A percentile compares a stretch with the other conserved stretches of the same genome.
Conservation (phyloP, 1,139 yeast species). For the Candida mesenterica region DNA sequence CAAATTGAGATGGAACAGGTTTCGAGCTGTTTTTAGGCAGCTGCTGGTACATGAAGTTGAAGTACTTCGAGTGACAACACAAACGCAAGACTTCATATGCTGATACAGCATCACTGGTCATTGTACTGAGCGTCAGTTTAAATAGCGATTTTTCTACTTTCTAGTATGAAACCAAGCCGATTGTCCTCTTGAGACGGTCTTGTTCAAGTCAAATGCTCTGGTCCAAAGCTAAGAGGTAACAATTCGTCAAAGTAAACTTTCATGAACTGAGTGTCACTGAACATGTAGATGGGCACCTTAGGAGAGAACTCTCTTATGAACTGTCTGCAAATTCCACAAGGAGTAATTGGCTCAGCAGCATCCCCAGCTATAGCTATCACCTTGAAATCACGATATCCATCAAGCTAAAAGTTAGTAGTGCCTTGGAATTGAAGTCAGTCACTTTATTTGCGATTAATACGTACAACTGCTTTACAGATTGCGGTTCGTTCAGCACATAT, state of each 20-base stretch:
- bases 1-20: too few species aligned
- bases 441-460: neutral
- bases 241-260: slow-evolving; percentile 57
- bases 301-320: slow-evolving; percentile 72
- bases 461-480: slow-evolving; percentile 56
- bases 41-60: too few species aligned
- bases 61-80: too few species aligned
- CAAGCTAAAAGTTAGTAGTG: slow-evolving; percentile 18
- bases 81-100: too few species aligned
- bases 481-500: slow-evolving; percentile 93
- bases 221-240: slow-evolving; percentile 85
- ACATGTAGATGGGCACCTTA: slow-evolving; percentile 60
- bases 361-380: slow-evolving; percentile 78
- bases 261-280: slow-evolving; percentile 47
- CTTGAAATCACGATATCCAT: slow-evolving; percentile 45
- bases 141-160: too few species aligned
- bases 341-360: slow-evolving; percentile 59
- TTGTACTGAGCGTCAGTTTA: too few species aligned
- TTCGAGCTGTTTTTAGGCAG: too few species aligned
- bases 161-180: too few species aligned
- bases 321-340: slow-evolving; percentile 95
- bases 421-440: neutral
- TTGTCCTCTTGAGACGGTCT: too few species aligned
- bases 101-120: too few species aligned
- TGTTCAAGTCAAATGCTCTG: slow-evolving; percentile 65